Conservation (phyloP, 768 basidiomycete genomes). For the Serendipita sp. region DNA sequence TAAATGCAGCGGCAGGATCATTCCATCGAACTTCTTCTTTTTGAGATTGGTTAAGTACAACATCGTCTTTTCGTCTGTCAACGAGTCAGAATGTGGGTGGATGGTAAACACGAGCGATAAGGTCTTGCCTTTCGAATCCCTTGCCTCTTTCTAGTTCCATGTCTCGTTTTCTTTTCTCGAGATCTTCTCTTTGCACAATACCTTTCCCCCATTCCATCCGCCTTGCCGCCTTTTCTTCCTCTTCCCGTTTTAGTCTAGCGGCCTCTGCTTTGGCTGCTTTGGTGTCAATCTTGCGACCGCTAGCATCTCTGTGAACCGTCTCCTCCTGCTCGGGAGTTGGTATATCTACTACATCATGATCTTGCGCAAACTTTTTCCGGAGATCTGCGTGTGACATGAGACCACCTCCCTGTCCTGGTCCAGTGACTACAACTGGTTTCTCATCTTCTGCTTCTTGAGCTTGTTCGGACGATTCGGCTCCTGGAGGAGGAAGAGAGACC, state of each 20-base stretch:
- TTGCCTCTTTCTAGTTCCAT: conserved; percentile 49
- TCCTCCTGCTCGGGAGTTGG: conserved; percentile 56
- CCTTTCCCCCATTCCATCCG: conserved; percentile 99
- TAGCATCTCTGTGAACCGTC: conserved; percentile 86
- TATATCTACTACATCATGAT: conserved; percentile 22
- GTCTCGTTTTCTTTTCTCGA: conserved; percentile 46
- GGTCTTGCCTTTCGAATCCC: conserved; percentile 47
- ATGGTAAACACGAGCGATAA: not conserved
- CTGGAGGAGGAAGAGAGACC: conserved; percentile 31
- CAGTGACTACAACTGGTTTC: conserved; percentile 38
- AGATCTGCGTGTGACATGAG: conserved; percentile 63
- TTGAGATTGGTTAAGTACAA: conserved; percentile 68
- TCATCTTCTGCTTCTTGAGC: conserved; percentile 43
- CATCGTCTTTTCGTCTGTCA: conserved; percentile 35
- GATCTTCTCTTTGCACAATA: conserved; percentile 70
- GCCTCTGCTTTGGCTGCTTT: conserved; percentile 76
- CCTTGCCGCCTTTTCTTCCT: conserved; percentile 69
- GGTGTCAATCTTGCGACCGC: conserved; percentile 78
- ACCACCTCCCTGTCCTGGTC: conserved; percentile 38
- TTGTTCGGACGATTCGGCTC: conserved; percentile 31
- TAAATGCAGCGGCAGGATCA: conserved; percentile 91
- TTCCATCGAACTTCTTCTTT: conserved; percentile 80
- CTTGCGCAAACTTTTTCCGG: conserved; percentile 39
- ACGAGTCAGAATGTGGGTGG: conserved; percentile 30
- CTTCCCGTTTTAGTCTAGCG: conserved; percentile 59